phyloP scores from a whole-genome alignment of 208 protist genomes.

The Wallacemonas sp. region DNA sequence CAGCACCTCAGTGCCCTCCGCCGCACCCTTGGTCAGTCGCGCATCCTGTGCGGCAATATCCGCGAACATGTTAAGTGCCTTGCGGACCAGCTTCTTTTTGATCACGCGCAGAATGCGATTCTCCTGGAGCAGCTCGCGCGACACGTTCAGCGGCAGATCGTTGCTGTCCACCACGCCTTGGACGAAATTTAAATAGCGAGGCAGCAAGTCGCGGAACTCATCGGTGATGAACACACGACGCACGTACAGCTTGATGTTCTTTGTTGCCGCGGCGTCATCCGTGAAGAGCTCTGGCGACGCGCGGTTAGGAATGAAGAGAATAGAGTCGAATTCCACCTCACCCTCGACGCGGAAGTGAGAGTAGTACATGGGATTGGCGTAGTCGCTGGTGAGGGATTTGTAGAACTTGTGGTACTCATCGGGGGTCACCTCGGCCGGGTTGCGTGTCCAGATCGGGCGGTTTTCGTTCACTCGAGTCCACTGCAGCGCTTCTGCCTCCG shows the following conservation, averaged over 20 bases:
- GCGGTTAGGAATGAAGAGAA: constrained; percentile 97
- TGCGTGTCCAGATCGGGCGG: constrained; percentile 99
- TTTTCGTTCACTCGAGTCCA: constrained; percentile 97
- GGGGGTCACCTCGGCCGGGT: constrained; percentile 93
- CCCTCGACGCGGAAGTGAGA: constrained; percentile 98
- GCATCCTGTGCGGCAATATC: constrained; percentile 90
- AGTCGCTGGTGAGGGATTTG: constrained; percentile 96
- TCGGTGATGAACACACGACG: constrained; percentile 99
- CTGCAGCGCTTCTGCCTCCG: constrained; percentile 40
- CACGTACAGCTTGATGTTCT: constrained; percentile 97
- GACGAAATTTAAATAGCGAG: constrained; percentile 95
- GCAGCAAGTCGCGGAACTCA: constrained; percentile 96
- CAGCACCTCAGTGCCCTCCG: constrained; percentile 29
- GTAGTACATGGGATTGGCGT: constrained; percentile 93
- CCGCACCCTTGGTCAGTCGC: constrained; percentile 37
- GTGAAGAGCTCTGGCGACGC: constrained; percentile 90
- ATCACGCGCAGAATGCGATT: constrained; percentile 96
- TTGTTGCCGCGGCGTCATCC: constrained; percentile 50
- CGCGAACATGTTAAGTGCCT: constrained; percentile 93
- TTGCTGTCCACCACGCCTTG: constrained; percentile 99
- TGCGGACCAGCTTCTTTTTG: constrained; percentile 97
- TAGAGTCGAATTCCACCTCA: constrained; percentile 96
- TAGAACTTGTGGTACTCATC: constrained; percentile 99
- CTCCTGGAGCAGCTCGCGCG: constrained; percentile 99
- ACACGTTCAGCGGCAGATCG: constrained; percentile 99